These are phyloP conservation scores for Thermochaetoides thermophila DNA, from an alignment of 495 filamentous ascomycete species.

Conservation along the genomic window DNA sequence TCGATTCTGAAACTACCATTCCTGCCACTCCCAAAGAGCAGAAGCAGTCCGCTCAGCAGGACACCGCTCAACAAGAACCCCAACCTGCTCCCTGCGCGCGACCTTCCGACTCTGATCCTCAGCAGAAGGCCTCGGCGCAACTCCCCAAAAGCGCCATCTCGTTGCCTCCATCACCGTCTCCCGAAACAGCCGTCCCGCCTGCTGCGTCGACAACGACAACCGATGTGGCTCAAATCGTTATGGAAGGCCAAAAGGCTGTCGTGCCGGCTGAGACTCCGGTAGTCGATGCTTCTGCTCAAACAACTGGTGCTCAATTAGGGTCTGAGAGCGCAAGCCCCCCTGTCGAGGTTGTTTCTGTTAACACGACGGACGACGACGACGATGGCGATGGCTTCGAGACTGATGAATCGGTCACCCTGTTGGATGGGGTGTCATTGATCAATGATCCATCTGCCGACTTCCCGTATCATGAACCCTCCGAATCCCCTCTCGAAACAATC, in stretches of 20 bases:
- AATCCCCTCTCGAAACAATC: conserved; percentile 24
- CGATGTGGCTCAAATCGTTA: conserved; percentile 22
- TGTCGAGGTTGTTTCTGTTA: conserved; percentile 17
- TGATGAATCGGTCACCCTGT: conserved; percentile 9
- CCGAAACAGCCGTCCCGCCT: conserved; percentile 13
- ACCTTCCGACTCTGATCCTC: conserved; percentile 39
- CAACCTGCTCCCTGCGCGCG: conserved; percentile 20
- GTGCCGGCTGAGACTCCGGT: conserved; percentile 12
- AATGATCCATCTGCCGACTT: conserved; percentile 21
- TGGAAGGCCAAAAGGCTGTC: conserved; percentile 28
- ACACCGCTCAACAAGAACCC: no score
- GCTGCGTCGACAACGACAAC: conserved; percentile 1
- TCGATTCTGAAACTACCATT: conserved; percentile 23
- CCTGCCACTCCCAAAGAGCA: conserved; percentile 27
- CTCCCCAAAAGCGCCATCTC: conserved; percentile 22
- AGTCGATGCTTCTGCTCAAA: conserved; percentile 12
- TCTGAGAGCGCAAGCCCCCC: conserved; percentile 27
- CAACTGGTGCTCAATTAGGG: conserved; percentile 22
- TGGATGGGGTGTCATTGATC: conserved; percentile 11
- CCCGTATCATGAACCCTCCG: conserved; percentile 26
- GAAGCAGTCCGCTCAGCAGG: conserved; percentile 11
- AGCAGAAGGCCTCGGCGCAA: conserved; percentile 30
- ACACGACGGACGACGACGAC: conserved; percentile 19
- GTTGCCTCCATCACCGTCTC: conserved; percentile 32
- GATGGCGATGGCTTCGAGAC: conserved; percentile 18